Evolutionary conservation across 768 basidiomycete species (phyloP), one percentile per base, ranked within the genome.

Genomic region (Tremella fuciformis): DNA sequence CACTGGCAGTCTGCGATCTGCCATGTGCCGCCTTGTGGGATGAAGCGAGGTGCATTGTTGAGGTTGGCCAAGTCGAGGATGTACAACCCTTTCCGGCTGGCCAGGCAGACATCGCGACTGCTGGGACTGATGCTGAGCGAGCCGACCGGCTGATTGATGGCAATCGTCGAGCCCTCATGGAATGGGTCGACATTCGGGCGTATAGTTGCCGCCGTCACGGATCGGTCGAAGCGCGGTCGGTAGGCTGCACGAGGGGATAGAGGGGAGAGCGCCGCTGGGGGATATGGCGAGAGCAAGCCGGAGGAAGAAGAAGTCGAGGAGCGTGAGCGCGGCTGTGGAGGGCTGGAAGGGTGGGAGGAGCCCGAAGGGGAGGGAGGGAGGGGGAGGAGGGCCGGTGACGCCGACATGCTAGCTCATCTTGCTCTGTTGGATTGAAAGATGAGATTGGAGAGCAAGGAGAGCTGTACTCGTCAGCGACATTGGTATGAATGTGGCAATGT

Each of bases 11-110:
- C 78, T 13, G 78, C 78, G 25, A 96, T 91, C 67, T 94, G 89
- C 91, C 92, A 97, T 4, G 89, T 90, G 0, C 92, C 93, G 1
- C 91, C 91, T 78, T 99, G 93, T 13, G 94, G 94, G 8, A 99
- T 82, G 73, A 94, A 97, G 13, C 94, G 83, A 21, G 96, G 96
- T 0, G 91, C 83, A 62, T 89, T 85, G 16, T 89, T 80, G 1
- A 91, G 90, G 13, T 88, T 84, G 60, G 91, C 86, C 15, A 99
- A 82, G 80, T 98, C 96, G 60, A 99, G 89, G 57, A 98, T 91
- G 74, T 89, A 98, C 15, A 99, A 81, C 0, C 94, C 94, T 57
- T 91, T 86, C 3, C 93, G 87, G 8, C 77, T 76, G 50, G 91
- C 93, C 46, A 97, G 83, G 2, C 91, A 91, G 22, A 97, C 82